These are phyloP conservation scores for Phytopythium montanum DNA, from an alignment of 352 stramenopile genomes.

Conservation along the genomic window DNA sequence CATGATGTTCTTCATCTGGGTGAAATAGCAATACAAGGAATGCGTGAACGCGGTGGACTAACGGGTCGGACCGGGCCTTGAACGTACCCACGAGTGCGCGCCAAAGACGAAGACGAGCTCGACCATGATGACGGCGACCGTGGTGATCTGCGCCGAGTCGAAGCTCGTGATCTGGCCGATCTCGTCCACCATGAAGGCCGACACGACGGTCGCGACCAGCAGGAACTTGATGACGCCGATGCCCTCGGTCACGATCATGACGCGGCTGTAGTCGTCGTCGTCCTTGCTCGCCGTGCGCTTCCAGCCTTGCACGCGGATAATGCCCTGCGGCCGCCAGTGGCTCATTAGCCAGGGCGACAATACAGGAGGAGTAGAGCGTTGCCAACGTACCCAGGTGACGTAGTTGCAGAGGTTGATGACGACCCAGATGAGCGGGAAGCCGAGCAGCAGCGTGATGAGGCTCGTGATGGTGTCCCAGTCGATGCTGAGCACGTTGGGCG, in stretches of 20 bases:
- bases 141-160: slow-evolving; percentile 76
- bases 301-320: slow-evolving; percentile 82
- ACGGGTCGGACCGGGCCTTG: not conserved
- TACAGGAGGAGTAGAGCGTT: too few relatives aligned
- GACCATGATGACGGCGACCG: slow-evolving; percentile 71
- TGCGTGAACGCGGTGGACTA: not conserved
- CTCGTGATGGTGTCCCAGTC: slow-evolving; percentile 37
- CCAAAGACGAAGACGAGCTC: slow-evolving; percentile 80
- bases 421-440: slow-evolving; percentile 74
- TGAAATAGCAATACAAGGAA: not conserved
- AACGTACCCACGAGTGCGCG: slow-evolving; percentile 70
- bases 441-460: slow-evolving; percentile 59
- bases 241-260: slow-evolving; percentile 86
- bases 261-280: slow-evolving; percentile 80
- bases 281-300: slow-evolving; percentile 59
- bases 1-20: slow-evolving; percentile 84
- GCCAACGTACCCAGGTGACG: slow-evolving; percentile 53
- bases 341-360: not conserved
- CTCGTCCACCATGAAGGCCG: slow-evolving; percentile 82
- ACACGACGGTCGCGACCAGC: slow-evolving; percentile 77
- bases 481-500: slow-evolving; percentile 38
- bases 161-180: slow-evolving; percentile 78
- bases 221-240: slow-evolving; percentile 85
- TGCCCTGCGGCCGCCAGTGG: slow-evolving; percentile 27
- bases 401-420: slow-evolving; percentile 84